These are phyloP conservation scores for Arthrinium phaeospermum DNA, from an alignment of 2,329 filamentous ascomycete species.

Conservation along the genomic window DNA sequence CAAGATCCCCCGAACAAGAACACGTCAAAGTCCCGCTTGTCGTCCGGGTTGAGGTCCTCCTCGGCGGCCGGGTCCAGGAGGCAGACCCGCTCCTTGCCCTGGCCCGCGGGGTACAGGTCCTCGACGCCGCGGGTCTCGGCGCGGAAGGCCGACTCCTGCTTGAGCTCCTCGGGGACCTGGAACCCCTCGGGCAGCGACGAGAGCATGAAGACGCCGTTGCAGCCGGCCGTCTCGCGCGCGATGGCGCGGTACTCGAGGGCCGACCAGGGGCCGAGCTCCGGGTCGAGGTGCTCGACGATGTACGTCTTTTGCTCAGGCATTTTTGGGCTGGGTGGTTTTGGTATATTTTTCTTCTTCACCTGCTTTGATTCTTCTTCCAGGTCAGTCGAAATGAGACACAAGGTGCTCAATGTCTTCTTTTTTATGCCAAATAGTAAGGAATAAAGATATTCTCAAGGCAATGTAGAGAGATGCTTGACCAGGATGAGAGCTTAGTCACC, in stretches of 20 bases:
- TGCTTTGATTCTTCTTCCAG: not conserved
- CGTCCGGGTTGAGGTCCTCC: conserved; percentile 81
- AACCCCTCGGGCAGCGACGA: conserved; percentile 78
- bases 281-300: conserved; percentile 95
- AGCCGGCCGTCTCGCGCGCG: conserved; percentile 75
- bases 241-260: conserved; percentile 91
- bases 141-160: conserved; percentile 65
- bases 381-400: too few relatives aligned
- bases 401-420: not conserved
- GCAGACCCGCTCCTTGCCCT: conserved; percentile 78
- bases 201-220: conserved; percentile 75
- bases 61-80: conserved; percentile 85
- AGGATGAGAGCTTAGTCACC: not conserved
- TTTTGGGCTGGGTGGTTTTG: conserved; percentile 3
- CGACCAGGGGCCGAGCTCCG: conserved; percentile 93
- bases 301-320: conserved; percentile 68
- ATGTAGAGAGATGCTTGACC: not conserved
- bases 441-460: not conserved
- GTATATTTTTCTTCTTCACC: too few relatives aligned
- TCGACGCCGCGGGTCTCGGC: conserved; percentile 82
- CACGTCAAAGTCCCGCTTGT: conserved; percentile 82
- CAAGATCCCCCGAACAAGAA: conserved; percentile 95
- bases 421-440: not conserved
- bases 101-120: conserved; percentile 69
- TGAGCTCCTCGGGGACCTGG: conserved; percentile 65